Evolutionary conservation across 768 basidiomycete genomes (phyloP).

Genomic region (Scleroderma citrinum): DNA sequence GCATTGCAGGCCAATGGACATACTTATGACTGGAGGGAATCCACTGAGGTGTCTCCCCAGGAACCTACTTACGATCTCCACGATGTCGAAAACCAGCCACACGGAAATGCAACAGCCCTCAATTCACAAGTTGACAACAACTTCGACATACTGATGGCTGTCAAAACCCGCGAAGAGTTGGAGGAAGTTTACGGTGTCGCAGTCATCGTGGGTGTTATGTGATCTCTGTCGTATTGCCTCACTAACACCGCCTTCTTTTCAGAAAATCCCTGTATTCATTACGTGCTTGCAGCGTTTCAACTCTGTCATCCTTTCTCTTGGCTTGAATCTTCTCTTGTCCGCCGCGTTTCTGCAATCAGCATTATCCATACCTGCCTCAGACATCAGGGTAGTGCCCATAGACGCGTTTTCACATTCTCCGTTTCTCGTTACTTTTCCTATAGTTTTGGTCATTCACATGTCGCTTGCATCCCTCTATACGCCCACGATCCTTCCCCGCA

Average conservation of each 20-base stretch:
- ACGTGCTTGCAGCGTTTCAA: conserved; percentile 73
- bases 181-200: conserved; percentile 80
- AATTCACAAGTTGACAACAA: conserved; percentile 53
- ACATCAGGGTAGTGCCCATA: conserved; percentile 11
- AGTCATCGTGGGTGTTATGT: conserved; percentile 51
- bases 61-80: conserved; percentile 13
- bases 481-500: conserved; percentile 56
- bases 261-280: conserved; percentile 77
- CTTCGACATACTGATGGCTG: conserved; percentile 54
- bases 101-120: conserved; percentile 11
- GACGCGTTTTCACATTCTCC: conserved; percentile 27
- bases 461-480: conserved; percentile 60
- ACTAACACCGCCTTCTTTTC: background rate
- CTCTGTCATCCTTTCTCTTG: conserved; percentile 63
- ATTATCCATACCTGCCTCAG: conserved; percentile 28
- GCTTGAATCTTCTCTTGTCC: conserved; percentile 47
- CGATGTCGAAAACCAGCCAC: conserved; percentile 16
- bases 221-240: background rate
- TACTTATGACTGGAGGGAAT: conserved; percentile 6
- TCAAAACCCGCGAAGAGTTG: conserved; percentile 67
- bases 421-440: conserved; percentile 36
- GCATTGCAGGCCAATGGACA: conserved; percentile 6
- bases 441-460: conserved; percentile 44
- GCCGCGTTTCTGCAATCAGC: conserved; percentile 57
- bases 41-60: conserved; percentile 5